Percentiles rank a stretch among this genome's conserved stretches.
These are phyloP conservation scores for Arachnomyces sp. DNA, from an alignment of 2,329 filamentous ascomycete species.

Conservation along the genomic window DNA sequence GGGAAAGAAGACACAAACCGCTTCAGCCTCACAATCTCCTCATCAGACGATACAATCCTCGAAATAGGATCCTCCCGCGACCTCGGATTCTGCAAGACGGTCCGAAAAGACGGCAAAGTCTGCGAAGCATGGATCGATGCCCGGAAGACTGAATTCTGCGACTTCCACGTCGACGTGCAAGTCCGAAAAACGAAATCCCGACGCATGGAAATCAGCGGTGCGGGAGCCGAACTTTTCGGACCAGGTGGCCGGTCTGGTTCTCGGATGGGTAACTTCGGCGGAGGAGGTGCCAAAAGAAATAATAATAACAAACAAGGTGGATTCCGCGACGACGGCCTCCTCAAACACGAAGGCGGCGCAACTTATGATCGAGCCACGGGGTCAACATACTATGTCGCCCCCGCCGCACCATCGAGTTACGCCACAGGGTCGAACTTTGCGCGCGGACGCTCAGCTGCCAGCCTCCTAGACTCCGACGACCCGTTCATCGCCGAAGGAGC, in stretches of 20 bases:
- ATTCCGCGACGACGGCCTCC: constrained; percentile 20
- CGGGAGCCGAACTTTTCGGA: constrained; percentile 13
- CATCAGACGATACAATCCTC: constrained; percentile 77
- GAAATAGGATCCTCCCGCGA: constrained; percentile 81
- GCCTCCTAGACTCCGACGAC: constrained; percentile 34
- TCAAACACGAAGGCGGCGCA: constrained; percentile 26
- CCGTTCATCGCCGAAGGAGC: constrained; percentile 33
- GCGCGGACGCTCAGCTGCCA: constrained; percentile 28
- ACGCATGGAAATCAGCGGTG: constrained; percentile 66
- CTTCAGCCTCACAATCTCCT: constrained; percentile 78
- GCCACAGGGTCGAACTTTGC: constrained; percentile 12
- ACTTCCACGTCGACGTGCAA: constrained; percentile 80
- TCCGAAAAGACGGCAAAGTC: constrained; percentile 72
- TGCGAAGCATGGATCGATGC: constrained; percentile 83
- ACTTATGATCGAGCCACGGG: constrained; percentile 34
- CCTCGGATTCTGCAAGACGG: constrained; percentile 75
- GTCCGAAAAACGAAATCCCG: constrained; percentile 60
- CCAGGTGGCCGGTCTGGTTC: constrained; percentile 28
- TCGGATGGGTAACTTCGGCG: constrained; percentile 35
- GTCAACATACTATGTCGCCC: constrained; percentile 39
- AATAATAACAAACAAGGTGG: constrained; percentile 8
- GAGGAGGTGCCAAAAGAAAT: constrained; percentile 8
- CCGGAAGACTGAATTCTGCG: constrained; percentile 81
- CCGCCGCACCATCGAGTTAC: constrained; percentile 19
- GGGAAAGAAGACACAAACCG: constrained; percentile 67